phyloP scores from a whole-genome alignment of 78 protist species.

The Dictyostelium brefeldianum region DNA sequence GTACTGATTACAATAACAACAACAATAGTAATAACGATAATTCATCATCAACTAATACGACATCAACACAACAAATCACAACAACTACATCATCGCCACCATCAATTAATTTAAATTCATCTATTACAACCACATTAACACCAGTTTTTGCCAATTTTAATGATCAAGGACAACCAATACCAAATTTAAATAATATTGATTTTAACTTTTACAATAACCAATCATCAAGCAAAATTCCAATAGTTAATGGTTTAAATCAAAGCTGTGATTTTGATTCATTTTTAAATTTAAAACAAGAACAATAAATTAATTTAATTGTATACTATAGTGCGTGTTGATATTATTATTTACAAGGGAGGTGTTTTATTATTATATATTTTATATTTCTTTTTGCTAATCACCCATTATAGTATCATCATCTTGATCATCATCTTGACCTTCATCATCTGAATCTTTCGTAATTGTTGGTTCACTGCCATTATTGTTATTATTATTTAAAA shows the following conservation, averaged over 20 bases:
- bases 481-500: not conserved
- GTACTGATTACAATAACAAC: not conserved
- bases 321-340: not conserved
- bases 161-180: not conserved
- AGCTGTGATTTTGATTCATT: conserved; percentile 43
- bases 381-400: not conserved
- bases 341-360: not conserved
- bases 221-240: conserved; percentile 13
- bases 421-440: not conserved
- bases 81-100: not conserved
- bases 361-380: not conserved
- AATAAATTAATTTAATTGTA: not conserved
- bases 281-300: conserved; percentile 16
- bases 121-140: conserved; percentile 13
- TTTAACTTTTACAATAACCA: not conserved
- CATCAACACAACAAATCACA: not conserved
- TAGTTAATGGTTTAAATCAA: not conserved
- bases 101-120: not conserved
- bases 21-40: too few relatives aligned
- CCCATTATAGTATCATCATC: not conserved
- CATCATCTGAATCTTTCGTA: not conserved
- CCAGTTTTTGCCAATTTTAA: not conserved
- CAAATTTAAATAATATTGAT: conserved; percentile 1
- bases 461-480: not conserved
- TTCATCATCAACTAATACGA: not conserved